Evolutionary conservation across 208 protist species (phyloP).

Genomic region (Tritrichomonas musculus): DNA sequence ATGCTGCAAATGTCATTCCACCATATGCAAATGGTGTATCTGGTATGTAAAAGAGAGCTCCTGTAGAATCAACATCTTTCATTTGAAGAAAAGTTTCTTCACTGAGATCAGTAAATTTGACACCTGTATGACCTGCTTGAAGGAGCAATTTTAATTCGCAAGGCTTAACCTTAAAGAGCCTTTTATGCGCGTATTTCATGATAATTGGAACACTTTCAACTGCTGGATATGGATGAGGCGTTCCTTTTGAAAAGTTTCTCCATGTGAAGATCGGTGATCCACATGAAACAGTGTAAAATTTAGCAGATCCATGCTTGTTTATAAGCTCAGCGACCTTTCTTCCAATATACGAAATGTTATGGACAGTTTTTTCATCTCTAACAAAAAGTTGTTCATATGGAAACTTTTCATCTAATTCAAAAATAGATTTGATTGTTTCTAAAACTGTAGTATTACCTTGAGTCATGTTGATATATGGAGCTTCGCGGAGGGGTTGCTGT

Average conservation of each 20-base stretch:
- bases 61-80: not conserved
- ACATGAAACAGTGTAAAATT: not conserved
- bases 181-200: not conserved
- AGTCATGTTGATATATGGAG: not conserved
- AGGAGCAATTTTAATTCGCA: not conserved
- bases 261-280: not conserved
- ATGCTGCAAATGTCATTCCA: not conserved
- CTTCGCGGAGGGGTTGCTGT: not conserved
- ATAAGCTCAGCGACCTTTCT: not conserved
- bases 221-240: not conserved
- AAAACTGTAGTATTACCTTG: not conserved
- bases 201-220: not conserved
- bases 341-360: not conserved
- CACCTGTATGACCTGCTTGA: not conserved
- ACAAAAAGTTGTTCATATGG: not conserved
- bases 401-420: not conserved
- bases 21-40: not conserved
- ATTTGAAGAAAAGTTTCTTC: not conserved
- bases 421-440: not conserved
- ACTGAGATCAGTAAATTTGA: not conserved
- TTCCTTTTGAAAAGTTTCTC: not conserved
- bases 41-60: not conserved
- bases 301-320: not conserved
- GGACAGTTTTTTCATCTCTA: not conserved
- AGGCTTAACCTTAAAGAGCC: not conserved